Base-by-base conservation (phyloP, 2,329 filamentous ascomycete species). In the Clonostachys solani region DNA sequence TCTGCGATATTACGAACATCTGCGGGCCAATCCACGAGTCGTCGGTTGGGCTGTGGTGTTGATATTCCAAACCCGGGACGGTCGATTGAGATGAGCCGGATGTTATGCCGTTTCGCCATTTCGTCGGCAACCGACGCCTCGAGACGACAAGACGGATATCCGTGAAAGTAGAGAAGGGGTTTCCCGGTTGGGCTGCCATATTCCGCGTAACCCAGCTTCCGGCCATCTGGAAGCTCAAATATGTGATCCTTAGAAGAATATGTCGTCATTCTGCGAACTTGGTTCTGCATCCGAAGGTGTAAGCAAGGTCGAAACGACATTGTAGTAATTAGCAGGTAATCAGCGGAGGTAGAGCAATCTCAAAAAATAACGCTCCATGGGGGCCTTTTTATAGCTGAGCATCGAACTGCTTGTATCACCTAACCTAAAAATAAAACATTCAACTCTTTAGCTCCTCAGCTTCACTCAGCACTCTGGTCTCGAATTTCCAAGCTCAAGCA, bases 321-420 rank as follows among this genome's bases (percentile, higher is more conserved):
- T 87, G 63, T 87, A 87, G 61, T 89, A 84, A 57, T 86, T 87
- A 38, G 83, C 77, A 29, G 23, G 10, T 29, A 29, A 29, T 29
- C 23, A 29, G 23, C 9, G 23, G 23, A 29, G 23, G 23, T 29
- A 29, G 8, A 29, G 23, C 23, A 29, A 10, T 29, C 9, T 29
- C 23, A 29, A 29, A 6, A 29, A 10, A 10, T 5, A 10, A 10
- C 23, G 23, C 23, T 4, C 23, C 23, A 23, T 29, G 8, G 9
- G 9, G 23, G 8, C 23, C 23, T 29, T 10, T 29, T 29, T 29
- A 29, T 29, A 29, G 23, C 23, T 29, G 8, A 29, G 10, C 1
- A 29, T 29, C 9, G 9, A 10, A 8, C 8, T 29, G 3, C 9
- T 29, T 3, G 10, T 29, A 10, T 29, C 9, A 29, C 10, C 23